These are phyloP conservation scores for Colletotrichum orbiculare DNA, from an alignment of 2,329 filamentous ascomycete genomes.

Conservation along the genomic window DNA sequence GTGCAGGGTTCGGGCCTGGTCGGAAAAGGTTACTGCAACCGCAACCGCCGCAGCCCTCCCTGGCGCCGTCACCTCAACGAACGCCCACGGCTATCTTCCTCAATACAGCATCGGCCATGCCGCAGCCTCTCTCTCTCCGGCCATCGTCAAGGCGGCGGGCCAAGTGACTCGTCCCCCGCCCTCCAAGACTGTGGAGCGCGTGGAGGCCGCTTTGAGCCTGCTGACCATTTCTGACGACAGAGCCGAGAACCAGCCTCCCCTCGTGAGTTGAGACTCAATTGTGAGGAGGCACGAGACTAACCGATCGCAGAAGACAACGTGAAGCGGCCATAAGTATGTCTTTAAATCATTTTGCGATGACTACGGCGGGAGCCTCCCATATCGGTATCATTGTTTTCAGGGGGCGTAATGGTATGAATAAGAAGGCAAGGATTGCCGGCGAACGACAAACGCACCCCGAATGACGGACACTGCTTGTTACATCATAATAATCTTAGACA, in stretches of 20 bases:
- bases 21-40: slow-evolving; percentile 60
- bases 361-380: slow-evolving; percentile 3
- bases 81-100: slow-evolving; percentile 64
- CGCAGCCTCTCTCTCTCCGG: slow-evolving; percentile 60
- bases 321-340: slow-evolving; percentile 4
- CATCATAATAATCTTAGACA: too few species aligned
- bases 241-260: slow-evolving; percentile 58
- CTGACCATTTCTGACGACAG: slow-evolving; percentile 46
- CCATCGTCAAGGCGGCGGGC: slow-evolving; percentile 52
- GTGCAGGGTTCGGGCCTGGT: slow-evolving; percentile 30
- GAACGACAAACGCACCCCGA: too few species aligned
- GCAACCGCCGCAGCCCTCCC: slow-evolving; percentile 52
- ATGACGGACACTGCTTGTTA: too few species aligned
- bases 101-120: slow-evolving; percentile 62
- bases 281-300: background rate
- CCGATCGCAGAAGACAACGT: background rate
- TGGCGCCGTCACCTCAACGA: slow-evolving; percentile 63
- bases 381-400: slow-evolving; percentile 10
- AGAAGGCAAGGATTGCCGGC: too few species aligned
- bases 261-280: too few species aligned
- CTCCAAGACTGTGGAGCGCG: slow-evolving; percentile 42
- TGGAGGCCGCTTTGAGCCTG: slow-evolving; percentile 34
- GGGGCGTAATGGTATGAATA: too few species aligned
- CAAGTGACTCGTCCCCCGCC: slow-evolving; percentile 44
- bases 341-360: slow-evolving; percentile 14